phyloP scores from a whole-genome alignment of 495 filamentous ascomycete genomes.

The Hypoxylon cercidicola region DNA sequence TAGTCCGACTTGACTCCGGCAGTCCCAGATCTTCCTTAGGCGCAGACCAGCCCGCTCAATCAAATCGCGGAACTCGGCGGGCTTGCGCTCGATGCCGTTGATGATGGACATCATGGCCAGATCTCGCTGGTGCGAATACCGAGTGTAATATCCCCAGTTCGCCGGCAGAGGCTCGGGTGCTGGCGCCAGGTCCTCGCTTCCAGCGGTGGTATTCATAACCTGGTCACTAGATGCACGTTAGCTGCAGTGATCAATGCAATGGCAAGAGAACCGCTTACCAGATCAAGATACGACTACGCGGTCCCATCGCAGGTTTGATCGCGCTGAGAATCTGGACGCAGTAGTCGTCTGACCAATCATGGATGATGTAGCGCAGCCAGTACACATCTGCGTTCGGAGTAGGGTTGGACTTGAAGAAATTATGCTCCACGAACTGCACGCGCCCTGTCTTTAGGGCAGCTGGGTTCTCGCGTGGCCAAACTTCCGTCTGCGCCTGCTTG shows the following conservation, averaged over 20 bases:
- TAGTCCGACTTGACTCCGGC: conserved; percentile 43
- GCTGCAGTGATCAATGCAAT: not conserved
- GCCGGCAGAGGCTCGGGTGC: conserved; percentile 49
- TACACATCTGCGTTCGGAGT: conserved; percentile 54
- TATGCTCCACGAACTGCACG: conserved; percentile 51
- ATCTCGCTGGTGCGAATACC: conserved; percentile 50
- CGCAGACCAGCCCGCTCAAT: conserved; percentile 45
- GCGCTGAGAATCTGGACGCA: conserved; percentile 49
- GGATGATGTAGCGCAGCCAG: conserved; percentile 54
- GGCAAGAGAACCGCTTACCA: conserved; percentile 26
- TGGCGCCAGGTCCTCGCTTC: conserved; percentile 38
- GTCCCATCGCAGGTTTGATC: conserved; percentile 44
- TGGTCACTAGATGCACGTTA: conserved; percentile 40
- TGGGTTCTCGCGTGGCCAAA: conserved; percentile 45
- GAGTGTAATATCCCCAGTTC: conserved; percentile 48
- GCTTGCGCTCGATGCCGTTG: conserved; percentile 54
- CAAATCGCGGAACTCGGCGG: conserved; percentile 44
- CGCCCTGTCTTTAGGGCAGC: conserved; percentile 40
- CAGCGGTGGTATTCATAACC: conserved; percentile 53
- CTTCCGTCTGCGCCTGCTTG: conserved; percentile 37
- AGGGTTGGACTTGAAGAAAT: conserved; percentile 56
- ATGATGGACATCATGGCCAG: conserved; percentile 51
- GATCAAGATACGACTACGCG: conserved; percentile 48
- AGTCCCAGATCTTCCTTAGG: conserved; percentile 48
- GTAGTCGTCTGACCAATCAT: conserved; percentile 58